Evolutionary conservation across 1,284 basidiomycete species (phyloP).

Genomic region (Trichosporon sp.): DNA sequence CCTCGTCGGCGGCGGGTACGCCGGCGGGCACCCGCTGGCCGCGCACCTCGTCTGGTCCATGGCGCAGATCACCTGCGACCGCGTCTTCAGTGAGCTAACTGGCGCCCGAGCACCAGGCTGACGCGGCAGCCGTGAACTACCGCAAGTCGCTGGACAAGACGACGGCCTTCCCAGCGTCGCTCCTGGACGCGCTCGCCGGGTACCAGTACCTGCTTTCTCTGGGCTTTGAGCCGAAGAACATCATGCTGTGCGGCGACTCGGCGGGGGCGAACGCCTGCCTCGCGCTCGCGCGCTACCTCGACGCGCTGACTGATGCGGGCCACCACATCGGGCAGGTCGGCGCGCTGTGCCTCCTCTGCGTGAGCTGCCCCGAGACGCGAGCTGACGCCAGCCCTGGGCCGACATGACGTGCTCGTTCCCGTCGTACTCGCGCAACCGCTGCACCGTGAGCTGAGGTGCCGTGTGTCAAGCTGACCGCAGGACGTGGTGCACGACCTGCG

Average conservation of each 20-base stretch:
- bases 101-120: not conserved
- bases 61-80: not conserved
- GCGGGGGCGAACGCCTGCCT: constrained; percentile 16
- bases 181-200: constrained; percentile 14
- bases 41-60: constrained; percentile 11
- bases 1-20: constrained; percentile 18
- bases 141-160: constrained; percentile 16
- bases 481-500: constrained; percentile 11
- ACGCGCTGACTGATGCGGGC: constrained; percentile 12
- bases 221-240: constrained; percentile 19
- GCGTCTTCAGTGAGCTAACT: constrained; percentile 4
- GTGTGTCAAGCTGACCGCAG: not conserved
- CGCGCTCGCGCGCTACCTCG: constrained; percentile 16
- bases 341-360: constrained; percentile 6
- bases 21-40: constrained; percentile 12
- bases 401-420: constrained; percentile 18
- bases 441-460: constrained; percentile 8
- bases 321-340: constrained; percentile 8
- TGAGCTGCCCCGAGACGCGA: not conserved
- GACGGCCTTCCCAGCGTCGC: constrained; percentile 12
- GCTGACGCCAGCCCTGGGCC: constrained; percentile 16
- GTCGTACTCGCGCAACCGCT: constrained; percentile 6
- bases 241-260: constrained; percentile 15
- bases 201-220: constrained; percentile 15
- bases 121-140: constrained; percentile 15